Evolutionary conservation across 768 basidiomycete genomes (phyloP).

Genomic region (Tricholoma matsutake): DNA sequence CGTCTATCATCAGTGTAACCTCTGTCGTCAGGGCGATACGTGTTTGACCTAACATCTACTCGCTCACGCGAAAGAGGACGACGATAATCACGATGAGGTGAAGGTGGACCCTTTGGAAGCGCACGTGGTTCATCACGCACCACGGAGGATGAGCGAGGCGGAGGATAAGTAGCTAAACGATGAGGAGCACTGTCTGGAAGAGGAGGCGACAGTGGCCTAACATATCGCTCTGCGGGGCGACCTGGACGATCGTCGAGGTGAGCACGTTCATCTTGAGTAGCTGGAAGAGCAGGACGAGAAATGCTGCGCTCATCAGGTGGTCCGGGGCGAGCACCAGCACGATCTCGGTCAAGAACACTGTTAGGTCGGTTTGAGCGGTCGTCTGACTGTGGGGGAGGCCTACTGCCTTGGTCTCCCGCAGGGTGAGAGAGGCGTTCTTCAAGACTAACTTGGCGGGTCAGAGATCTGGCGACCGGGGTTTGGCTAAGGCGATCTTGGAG

Average conservation of each 20-base stretch:
- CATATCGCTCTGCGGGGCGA: slow-evolving; percentile 12
- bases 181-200: slow-evolving; percentile 6
- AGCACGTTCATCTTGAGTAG: slow-evolving; percentile 17
- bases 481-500: slow-evolving; percentile 39
- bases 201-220: slow-evolving; percentile 13
- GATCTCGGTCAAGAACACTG: slow-evolving; percentile 15
- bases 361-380: slow-evolving; percentile 8
- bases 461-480: slow-evolving; percentile 16
- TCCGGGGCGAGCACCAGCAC: slow-evolving; percentile 15
- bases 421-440: slow-evolving; percentile 41
- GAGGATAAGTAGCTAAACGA: slow-evolving; percentile 16
- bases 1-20: slow-evolving; percentile 34
- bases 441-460: slow-evolving; percentile 30
- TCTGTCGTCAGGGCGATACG: slow-evolving; percentile 41
- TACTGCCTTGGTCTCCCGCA: slow-evolving; percentile 18
- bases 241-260: slow-evolving; percentile 22
- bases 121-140: slow-evolving; percentile 32
- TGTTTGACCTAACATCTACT: slow-evolving; percentile 14
- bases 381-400: slow-evolving; percentile 13
- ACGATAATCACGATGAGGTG: slow-evolving; percentile 30
- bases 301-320: slow-evolving; percentile 12
- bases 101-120: slow-evolving; percentile 19
- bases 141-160: slow-evolving; percentile 20
- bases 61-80: slow-evolving; percentile 33
- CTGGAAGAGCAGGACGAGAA: slow-evolving; percentile 12